Conservation (phyloP, 1,139 yeast species). For the Kodamaea alishanica region DNA sequence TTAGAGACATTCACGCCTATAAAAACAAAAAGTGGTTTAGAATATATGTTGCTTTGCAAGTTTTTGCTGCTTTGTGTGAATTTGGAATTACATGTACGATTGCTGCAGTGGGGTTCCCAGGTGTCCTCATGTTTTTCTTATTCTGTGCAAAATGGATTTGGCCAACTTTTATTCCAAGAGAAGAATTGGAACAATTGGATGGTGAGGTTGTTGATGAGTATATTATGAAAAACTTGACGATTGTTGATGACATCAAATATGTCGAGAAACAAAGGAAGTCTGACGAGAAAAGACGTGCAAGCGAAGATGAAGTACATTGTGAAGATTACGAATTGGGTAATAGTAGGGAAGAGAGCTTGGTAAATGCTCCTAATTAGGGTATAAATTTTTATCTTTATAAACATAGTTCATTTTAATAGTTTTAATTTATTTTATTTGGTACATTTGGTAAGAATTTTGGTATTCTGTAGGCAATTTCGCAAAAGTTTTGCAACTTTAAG, state of each 20-base stretch:
- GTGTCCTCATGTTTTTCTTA: slow-evolving; percentile 58
- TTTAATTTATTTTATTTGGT: no score
- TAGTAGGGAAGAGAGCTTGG: slow-evolving; percentile 1
- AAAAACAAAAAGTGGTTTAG: slow-evolving; percentile 49
- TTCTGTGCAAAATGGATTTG: slow-evolving; percentile 67
- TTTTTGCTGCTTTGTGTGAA: slow-evolving; percentile 72
- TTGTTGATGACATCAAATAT: slow-evolving; percentile 15
- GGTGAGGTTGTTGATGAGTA: slow-evolving; percentile 66
- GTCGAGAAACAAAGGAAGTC: slow-evolving; percentile 8
- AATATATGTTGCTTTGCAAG: slow-evolving; percentile 54
- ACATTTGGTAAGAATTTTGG: no score
- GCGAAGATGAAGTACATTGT: slow-evolving; percentile 3
- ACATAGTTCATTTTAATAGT: no score
- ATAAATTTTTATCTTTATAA: no score
- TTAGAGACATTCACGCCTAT: slow-evolving; percentile 29
- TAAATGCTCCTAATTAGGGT: not conserved
- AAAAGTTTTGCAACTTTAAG: no score
- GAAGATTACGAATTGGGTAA: slow-evolving; percentile 6
- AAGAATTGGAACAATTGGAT: slow-evolving; percentile 63
- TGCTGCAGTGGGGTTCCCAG: slow-evolving; percentile 95
- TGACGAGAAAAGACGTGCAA: slow-evolving; percentile 5
- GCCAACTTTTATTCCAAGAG: slow-evolving; percentile 58
- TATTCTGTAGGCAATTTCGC: no score
- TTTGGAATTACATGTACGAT: slow-evolving; percentile 81
- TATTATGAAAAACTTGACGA: slow-evolving; percentile 40